Conservation (phyloP, 108 stramenopile species). For the Stephanodiscus triporus region DNA sequence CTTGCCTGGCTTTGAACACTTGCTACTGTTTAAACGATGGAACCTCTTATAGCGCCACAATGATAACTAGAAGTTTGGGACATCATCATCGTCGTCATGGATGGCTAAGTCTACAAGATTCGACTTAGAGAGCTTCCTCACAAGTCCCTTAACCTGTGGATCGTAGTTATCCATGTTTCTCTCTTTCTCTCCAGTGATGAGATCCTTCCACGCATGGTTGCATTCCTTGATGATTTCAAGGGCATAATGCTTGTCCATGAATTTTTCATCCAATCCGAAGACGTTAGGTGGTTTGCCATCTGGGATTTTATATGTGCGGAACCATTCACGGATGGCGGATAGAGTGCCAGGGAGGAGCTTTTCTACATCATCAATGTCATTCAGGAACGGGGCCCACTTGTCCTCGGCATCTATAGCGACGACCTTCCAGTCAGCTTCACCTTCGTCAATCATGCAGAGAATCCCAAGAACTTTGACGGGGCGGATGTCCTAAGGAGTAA, state of each 20-base stretch:
- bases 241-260: constrained; percentile 93
- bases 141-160: constrained; percentile 73
- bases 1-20: too few species aligned
- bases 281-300: constrained; percentile 98
- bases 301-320: constrained; percentile 98
- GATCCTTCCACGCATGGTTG: constrained; percentile 88
- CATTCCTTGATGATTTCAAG: constrained; percentile 86
- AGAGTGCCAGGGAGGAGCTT: constrained; percentile 90
- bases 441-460: constrained; percentile 98
- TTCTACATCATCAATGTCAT: constrained; percentile 97
- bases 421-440: constrained; percentile 99
- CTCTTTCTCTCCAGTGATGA: constrained; percentile 86
- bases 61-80: constrained; percentile 47
- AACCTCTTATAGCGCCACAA: not conserved
- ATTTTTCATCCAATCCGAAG: constrained; percentile 92
- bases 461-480: constrained; percentile 97
- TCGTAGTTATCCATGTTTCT: constrained; percentile 53
- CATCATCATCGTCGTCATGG: constrained; percentile 68
- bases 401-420: constrained; percentile 94
- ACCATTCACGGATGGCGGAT: constrained; percentile 95
- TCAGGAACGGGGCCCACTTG: constrained; percentile 94
- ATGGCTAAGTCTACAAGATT: constrained; percentile 65
- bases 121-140: constrained; percentile 83
- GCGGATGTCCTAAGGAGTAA: constrained; percentile 68
- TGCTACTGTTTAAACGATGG: too few species aligned